Evolutionary conservation across 2,329 filamentous ascomycete species (phyloP).

Genomic region (Ophiostoma novo-ulmi): DNA sequence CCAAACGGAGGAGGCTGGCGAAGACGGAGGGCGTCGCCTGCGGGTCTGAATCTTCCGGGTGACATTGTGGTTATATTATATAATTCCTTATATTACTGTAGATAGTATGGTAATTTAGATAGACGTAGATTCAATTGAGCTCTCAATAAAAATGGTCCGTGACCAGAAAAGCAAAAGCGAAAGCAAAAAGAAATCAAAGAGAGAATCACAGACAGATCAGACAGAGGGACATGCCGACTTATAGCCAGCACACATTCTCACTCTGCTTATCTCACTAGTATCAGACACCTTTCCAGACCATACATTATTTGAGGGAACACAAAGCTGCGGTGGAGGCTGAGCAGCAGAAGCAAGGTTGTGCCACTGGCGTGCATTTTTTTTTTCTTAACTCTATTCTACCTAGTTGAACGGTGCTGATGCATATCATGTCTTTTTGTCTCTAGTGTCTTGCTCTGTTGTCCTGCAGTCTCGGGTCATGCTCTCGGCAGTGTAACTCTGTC

Average conservation of each 20-base stretch:
- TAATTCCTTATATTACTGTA: background rate
- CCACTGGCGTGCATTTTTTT: background rate
- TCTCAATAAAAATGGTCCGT: no score
- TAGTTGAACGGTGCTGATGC: background rate
- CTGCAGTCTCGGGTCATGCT: conserved; percentile 5
- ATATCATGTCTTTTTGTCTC: background rate
- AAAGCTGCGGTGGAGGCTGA: conserved; percentile 9
- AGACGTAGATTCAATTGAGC: background rate
- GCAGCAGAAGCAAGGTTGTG: background rate
- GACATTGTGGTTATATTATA: background rate
- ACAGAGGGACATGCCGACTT: conserved; percentile 2
- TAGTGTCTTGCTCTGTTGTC: conserved; percentile 1
- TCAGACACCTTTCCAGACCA: background rate
- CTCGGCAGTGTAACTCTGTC: conserved; percentile 10
- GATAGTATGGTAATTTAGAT: background rate
- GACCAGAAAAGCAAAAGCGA: background rate
- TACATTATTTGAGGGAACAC: background rate
- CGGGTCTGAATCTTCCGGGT: background rate
- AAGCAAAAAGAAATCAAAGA: background rate
- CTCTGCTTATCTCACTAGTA: background rate
- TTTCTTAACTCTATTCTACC: no score
- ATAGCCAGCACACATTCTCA: background rate
- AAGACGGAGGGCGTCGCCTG: background rate
- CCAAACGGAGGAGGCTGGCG: background rate
- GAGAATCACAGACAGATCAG: background rate